Percentiles rank a stretch among this genome's conserved stretches.
These are phyloP conservation scores for Panus rudis DNA, from an alignment of 768 basidiomycete species.

Conservation along the genomic window DNA sequence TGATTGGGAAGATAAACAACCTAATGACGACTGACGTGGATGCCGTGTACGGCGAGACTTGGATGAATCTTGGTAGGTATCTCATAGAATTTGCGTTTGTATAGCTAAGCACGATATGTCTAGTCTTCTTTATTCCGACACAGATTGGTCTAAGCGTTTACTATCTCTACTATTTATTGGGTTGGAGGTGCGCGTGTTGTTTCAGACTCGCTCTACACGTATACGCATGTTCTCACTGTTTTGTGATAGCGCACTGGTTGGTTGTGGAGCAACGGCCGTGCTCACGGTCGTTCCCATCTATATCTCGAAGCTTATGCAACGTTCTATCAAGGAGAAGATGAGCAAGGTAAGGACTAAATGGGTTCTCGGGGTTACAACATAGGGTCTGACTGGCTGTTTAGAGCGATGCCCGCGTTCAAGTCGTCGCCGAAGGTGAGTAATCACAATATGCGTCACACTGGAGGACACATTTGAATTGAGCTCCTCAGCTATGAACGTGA, in stretches of 20 bases:
- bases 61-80: too few species aligned
- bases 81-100: too few species aligned
- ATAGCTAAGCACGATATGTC: slow-evolving; percentile 11
- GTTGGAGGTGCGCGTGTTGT: slow-evolving; percentile 42
- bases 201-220: not conserved
- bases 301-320: slow-evolving; percentile 29
- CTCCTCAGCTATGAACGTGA: slow-evolving; percentile 25
- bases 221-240: not conserved
- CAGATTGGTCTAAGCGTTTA: slow-evolving; percentile 28
- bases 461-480: not conserved
- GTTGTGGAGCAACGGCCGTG: slow-evolving; percentile 19
- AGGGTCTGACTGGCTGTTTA: slow-evolving; percentile 10
- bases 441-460: slow-evolving; percentile 11
- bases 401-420: slow-evolving; percentile 42
- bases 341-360: slow-evolving; percentile 23
- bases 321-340: slow-evolving; percentile 33
- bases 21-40: slow-evolving; percentile 39
- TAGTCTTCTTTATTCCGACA: slow-evolving; percentile 25
- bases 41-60: slow-evolving; percentile 13
- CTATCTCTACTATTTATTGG: slow-evolving; percentile 38
- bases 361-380: not conserved
- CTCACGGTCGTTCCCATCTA: slow-evolving; percentile 23
- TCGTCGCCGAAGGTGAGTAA: slow-evolving; percentile 33
- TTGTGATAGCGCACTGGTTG: slow-evolving; percentile 29
- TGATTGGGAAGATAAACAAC: slow-evolving; percentile 74